Evolutionary conservation across 352 stramenopile species (phyloP).

Genomic region (Lagenidium sp.): DNA sequence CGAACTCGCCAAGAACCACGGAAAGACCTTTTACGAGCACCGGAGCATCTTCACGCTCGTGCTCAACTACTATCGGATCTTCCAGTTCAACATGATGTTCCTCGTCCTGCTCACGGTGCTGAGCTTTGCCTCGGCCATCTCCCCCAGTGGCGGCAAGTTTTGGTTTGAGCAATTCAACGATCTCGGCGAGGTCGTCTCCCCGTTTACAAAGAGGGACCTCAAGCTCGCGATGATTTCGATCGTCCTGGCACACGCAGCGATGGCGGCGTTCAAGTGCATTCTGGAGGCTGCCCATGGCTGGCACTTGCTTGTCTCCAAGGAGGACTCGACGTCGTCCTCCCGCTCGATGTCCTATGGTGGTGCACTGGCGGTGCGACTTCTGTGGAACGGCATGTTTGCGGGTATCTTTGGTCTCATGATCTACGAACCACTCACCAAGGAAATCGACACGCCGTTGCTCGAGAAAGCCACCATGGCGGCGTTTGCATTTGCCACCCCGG

Average conservation of each 20-base stretch:
- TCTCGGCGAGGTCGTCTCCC: conserved; percentile 21
- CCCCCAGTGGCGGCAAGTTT: conserved; percentile 19
- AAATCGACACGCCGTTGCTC: conserved; percentile 12
- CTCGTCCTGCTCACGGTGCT: conserved; percentile 23
- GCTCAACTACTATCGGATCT: conserved; percentile 39
- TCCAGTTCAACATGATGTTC: conserved; percentile 52
- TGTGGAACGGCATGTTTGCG: conserved; percentile 28
- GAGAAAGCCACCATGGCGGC: conserved; percentile 7
- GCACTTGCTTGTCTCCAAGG: conserved; percentile 17
- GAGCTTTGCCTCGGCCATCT: conserved; percentile 19
- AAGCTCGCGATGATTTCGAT: conserved; percentile 28
- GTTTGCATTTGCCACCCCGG: conserved; percentile 17
- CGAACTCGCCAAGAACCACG: conserved; percentile 16
- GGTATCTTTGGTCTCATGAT: conserved; percentile 29
- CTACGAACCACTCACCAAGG: conserved; percentile 16
- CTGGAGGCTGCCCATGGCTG: conserved; percentile 28
- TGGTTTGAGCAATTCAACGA: conserved; percentile 23
- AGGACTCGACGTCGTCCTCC: conserved; percentile 21
- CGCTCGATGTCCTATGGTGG: conserved; percentile 28
- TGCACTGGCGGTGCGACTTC: conserved; percentile 20
- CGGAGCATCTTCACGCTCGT: conserved; percentile 30
- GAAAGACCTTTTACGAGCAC: conserved; percentile 33
- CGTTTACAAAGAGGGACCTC: conserved; percentile 23
- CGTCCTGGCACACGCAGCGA: conserved; percentile 17
- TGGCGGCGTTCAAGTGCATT: conserved; percentile 23